Percentiles rank a stretch among this genome's conserved stretches.
Evolutionary conservation across 2,329 filamentous ascomycete genomes (phyloP).

Genomic region (Fusarium annulatum): DNA sequence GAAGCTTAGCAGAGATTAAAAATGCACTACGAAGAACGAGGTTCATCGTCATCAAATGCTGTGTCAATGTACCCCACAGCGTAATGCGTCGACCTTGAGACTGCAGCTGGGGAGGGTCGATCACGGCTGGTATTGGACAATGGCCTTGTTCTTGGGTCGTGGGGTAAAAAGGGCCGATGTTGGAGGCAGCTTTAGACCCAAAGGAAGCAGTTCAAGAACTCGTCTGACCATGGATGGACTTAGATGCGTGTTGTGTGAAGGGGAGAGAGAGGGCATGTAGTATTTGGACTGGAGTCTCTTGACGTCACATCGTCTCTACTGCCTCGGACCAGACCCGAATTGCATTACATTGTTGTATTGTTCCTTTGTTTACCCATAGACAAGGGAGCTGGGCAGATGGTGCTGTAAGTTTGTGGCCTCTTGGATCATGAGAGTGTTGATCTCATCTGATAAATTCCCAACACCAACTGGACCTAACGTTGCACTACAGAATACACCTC

Average conservation of each 20-base stretch:
- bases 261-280: neutral
- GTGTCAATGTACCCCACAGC: slow-evolving; percentile 26
- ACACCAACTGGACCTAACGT: neutral
- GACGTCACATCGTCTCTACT: slow-evolving; percentile 7
- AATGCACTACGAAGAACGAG: neutral
- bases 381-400: neutral
- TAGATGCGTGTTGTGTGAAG: neutral
- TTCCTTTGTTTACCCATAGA: neutral
- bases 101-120: slow-evolving; percentile 20
- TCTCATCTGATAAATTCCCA: neutral
- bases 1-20: neutral
- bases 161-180: slow-evolving; percentile 42
- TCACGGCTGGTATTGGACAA: slow-evolving; percentile 19
- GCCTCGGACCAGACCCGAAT: neutral
- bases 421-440: neutral
- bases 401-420: neutral
- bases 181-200: neutral
- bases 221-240: slow-evolving; percentile 3
- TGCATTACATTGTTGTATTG: neutral
- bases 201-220: neutral
- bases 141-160: slow-evolving; percentile 13
- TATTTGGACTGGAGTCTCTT: neutral
- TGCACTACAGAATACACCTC: slow-evolving; percentile 14
- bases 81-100: neutral
- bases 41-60: slow-evolving; percentile 23